Evolutionary conservation across 2,329 filamentous ascomycete genomes (phyloP).

Genomic region (Coniosporium uncinatum): DNA sequence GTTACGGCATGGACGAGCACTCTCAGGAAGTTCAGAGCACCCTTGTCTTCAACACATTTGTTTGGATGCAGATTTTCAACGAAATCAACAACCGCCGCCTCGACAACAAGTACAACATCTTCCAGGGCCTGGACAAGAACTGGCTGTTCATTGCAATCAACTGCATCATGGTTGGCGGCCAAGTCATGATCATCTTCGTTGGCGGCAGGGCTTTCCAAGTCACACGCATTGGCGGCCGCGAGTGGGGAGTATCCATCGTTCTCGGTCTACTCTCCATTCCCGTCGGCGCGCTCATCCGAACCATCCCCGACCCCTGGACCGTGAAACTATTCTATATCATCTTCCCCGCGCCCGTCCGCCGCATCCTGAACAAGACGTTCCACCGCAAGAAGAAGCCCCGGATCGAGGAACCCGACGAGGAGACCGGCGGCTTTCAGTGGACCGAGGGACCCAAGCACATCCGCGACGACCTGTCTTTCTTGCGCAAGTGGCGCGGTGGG

Average conservation of each 20-base stretch:
- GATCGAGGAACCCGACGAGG: slow-evolving; percentile 33
- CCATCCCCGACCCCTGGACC: slow-evolving; percentile 73
- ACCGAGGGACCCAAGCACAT: slow-evolving; percentile 70
- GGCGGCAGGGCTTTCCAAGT: slow-evolving; percentile 80
- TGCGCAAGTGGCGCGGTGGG: slow-evolving; percentile 76
- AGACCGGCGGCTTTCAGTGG: slow-evolving; percentile 44
- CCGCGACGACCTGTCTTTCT: slow-evolving; percentile 73
- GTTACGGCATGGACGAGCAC: slow-evolving; percentile 32
- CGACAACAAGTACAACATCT: slow-evolving; percentile 94
- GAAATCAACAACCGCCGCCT: slow-evolving; percentile 95
- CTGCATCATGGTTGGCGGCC: slow-evolving; percentile 79
- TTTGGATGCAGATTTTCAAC: slow-evolving; percentile 99
- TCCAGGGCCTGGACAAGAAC: slow-evolving; percentile 81
- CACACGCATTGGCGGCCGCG: slow-evolving; percentile 57
- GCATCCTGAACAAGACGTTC: slow-evolving; percentile 33
- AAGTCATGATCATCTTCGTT: slow-evolving; percentile 85
- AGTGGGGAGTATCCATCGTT: slow-evolving; percentile 87
- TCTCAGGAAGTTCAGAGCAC: slow-evolving; percentile 45
- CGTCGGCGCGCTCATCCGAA: slow-evolving; percentile 73
- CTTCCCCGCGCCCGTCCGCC: too few relatives aligned
- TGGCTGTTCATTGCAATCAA: slow-evolving; percentile 89
- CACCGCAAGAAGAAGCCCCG: slow-evolving; percentile 33
- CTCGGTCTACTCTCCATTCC: slow-evolving; percentile 83
- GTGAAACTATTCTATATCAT: too few relatives aligned
- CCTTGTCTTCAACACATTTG: slow-evolving; percentile 95